Conservation (phyloP, 208 protist genomes). For the Balamuthia mandrillaris region DNA sequence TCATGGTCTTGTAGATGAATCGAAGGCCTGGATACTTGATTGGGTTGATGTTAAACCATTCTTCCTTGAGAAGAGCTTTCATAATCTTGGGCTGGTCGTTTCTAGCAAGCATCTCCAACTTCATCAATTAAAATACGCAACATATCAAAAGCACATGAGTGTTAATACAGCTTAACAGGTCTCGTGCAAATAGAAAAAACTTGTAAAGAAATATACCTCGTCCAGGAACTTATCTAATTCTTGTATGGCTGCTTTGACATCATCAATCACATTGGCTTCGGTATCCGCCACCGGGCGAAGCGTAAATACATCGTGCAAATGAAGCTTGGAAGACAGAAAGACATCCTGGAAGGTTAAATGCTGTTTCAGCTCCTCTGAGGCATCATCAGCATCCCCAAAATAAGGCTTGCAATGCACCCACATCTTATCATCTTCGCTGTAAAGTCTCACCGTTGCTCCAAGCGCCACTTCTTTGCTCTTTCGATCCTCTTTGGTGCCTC, state of each 20-base stretch:
- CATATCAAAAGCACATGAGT: no score
- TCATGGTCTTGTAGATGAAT: neutral
- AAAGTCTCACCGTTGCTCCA: neutral
- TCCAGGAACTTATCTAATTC: conserved; percentile 2
- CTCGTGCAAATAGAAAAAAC: no score
- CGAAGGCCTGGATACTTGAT: conserved; percentile 2
- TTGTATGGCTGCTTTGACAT: neutral
- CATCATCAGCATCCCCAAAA: neutral
- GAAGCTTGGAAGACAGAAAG: neutral
- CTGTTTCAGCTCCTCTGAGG: neutral
- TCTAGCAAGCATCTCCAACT: neutral
- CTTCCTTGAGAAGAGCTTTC: conserved; percentile 11
- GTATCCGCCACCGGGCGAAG: neutral
- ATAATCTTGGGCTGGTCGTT: conserved; percentile 23
- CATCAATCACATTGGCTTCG: neutral
- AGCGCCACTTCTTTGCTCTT: neutral
- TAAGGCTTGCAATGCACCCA: conserved; percentile 10
- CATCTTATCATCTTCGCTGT: neutral
- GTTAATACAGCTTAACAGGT: no score
- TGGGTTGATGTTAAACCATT: neutral
- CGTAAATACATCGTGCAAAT: neutral
- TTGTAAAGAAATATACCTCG: neutral
- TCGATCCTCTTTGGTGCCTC: conserved; percentile 13
- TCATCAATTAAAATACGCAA: no score
- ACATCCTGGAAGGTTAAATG: conserved; percentile 15